Base-by-base conservation (phyloP, 495 filamentous ascomycete species). In the Neurospora sp. region DNA sequence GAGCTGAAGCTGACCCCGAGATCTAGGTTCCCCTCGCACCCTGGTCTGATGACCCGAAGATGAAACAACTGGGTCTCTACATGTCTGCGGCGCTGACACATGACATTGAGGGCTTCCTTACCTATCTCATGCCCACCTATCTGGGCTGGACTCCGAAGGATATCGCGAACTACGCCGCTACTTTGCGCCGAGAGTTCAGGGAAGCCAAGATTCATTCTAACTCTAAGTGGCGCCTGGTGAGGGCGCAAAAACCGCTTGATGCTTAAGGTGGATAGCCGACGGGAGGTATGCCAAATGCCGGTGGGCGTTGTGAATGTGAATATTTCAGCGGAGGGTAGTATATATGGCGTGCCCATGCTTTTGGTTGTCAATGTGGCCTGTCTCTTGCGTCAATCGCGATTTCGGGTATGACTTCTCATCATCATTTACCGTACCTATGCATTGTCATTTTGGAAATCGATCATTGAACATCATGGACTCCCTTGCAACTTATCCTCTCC, bases 11-110 rank as follows among this genome's bases (percentile, higher is more conserved):
- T 59, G 11, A 59, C 48, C 24, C 5, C 24, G 24, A 59, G 5
- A 59, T 73, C 21, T 69, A 73, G 59, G 2, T 73, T 17, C 71
- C 71, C 5, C 0, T 70, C 7, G 9, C 54, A 0, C 17, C 21
- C 54, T 73, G 62, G 71, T 66, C 62, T 8, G 10, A 9, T 21
- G 38, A 73, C 38, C 0, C 0, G 38, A 69, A 43, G 71, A 9
- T 73, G 38, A 73, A 73, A 62, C 8, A 70, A 38, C 4, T 73
- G 10, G 71, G 71, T 17, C 13, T 59, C 48, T 59, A 59, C 48
- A 0, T 0, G 1, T 59, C 11, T 59, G 48, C 8, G 48, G 48
- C 48, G 11, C 2, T 59, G 11, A 59, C 48, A 59, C 24, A 31
- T 17, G 24, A 59, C 13, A 31, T 59, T 8, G 48, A 59, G 48